Evolutionary conservation across 768 basidiomycete species (phyloP).

Genomic region (Plicaturopsis crispa): DNA sequence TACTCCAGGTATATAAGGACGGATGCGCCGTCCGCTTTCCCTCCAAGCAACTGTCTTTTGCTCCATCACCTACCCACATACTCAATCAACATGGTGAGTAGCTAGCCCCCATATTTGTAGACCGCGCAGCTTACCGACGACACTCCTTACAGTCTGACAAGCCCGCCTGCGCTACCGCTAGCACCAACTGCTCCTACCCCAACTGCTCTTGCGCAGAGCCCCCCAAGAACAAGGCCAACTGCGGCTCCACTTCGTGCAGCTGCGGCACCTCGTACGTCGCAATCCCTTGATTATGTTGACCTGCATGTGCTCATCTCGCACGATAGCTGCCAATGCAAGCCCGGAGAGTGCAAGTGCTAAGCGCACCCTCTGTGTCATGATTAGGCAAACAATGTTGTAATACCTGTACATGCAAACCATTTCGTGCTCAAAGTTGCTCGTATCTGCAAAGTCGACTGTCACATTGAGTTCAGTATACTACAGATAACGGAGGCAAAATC

Average conservation of each 20-base stretch:
- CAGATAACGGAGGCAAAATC: too few relatives aligned
- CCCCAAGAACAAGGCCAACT: conserved; percentile 20
- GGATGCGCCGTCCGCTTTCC: conserved; percentile 6
- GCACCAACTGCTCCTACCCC: conserved; percentile 20
- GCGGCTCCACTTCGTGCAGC: conserved; percentile 14
- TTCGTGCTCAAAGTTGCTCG: too few relatives aligned
- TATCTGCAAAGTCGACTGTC: too few relatives aligned
- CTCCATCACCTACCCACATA: not conserved
- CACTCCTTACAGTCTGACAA: conserved; percentile 5
- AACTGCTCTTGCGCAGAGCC: conserved; percentile 25
- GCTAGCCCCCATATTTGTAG: too few relatives aligned
- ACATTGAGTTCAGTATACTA: too few relatives aligned
- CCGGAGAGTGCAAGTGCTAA: conserved; percentile 27
- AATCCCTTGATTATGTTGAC: not conserved
- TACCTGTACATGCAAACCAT: too few relatives aligned
- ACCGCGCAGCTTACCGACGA: conserved; percentile 3
- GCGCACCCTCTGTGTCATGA: too few relatives aligned
- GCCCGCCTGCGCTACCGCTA: conserved; percentile 5
- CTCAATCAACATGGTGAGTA: not conserved
- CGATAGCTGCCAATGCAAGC: conserved; percentile 24
- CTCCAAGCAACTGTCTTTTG: conserved; percentile 1
- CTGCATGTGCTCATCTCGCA: not conserved
- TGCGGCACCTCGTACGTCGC: conserved; percentile 12
- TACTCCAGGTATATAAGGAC: too few relatives aligned
- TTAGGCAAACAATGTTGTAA: too few relatives aligned